Base-by-base conservation (phyloP, 208 protist genomes). In the Trypanosoma boissoni region DNA sequence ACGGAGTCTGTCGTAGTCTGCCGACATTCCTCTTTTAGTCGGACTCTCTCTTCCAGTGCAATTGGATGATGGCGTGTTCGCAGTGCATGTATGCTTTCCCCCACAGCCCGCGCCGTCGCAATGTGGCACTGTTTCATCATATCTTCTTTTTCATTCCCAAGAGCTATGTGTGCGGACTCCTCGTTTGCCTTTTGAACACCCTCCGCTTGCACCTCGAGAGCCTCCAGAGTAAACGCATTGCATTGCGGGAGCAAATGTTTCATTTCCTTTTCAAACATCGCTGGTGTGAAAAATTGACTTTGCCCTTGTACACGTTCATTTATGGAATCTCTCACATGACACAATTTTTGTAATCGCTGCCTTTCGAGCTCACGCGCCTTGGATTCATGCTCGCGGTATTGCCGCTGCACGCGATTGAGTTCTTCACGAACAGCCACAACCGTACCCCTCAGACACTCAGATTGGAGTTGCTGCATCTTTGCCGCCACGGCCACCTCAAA, bases 391-490 rank as follows among this genome's bases (percentile, higher is more conserved):
- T n/a, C n/a, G n/a, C n/a, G n/a, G n/a, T n/a, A n/a, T n/a, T n/a
- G n/a, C n/a, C n/a, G n/a, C n/a, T n/a, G n/a, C n/a, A n/a, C n/a
- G n/a, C n/a, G n/a, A n/a, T n/a, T n/a, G n/a, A n/a, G n/a, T n/a
- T n/a, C n/a, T n/a, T n/a, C n/a, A n/a, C n/a, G n/a, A 16, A 12
- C 12, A 39, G 34, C 34, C 34, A 16, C 34, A 39, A 12, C 34
- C 6, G 12, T 39, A 39, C 34, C 8, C 6, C 12, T 6, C 12
- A 16, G 34, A 39, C 34, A 39, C 6, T 39, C 34, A 71, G 45
- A 56, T 51, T 68, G 51, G 59, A 50, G 46, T 31, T 62, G 44
- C 78, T 68, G 28, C 74, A 64, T 0, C 49, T 43, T 62, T 78
- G 73, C 10, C 73, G 75, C 9, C 74, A 31, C 32, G 75, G 82